These are phyloP conservation scores for Gynochthodes officinalis DNA, from an alignment of 257 asterid genomes.

Conservation along the genomic window DNA sequence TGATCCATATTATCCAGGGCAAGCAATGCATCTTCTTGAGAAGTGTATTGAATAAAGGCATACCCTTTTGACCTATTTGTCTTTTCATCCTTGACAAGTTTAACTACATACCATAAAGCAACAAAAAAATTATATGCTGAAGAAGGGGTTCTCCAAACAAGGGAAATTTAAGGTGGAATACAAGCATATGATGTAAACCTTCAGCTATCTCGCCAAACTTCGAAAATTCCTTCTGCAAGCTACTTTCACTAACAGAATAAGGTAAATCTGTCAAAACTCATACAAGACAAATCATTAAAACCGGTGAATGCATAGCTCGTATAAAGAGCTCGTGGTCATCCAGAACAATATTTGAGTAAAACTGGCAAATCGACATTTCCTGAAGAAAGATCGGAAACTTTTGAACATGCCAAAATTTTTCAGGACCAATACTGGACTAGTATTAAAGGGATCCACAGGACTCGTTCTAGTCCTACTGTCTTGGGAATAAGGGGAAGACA, in stretches of 20 bases:
- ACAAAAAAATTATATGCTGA: not conserved
- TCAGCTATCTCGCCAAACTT: conserved; percentile 62
- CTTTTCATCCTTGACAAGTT: conserved; percentile 43
- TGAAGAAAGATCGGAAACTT: not conserved
- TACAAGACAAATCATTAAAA: not conserved
- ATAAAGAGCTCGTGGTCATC: not conserved
- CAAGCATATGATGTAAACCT: conserved; percentile 31
- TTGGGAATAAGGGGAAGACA: not conserved
- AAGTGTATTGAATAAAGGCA: conserved; percentile 62
- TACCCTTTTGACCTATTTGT: conserved; percentile 48
- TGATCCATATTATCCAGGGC: conserved; percentile 65
- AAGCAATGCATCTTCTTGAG: conserved; percentile 53
- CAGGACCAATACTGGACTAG: not conserved
- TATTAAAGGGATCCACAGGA: not conserved
- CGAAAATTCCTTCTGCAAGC: conserved; percentile 45
- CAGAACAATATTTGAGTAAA: not conserved
- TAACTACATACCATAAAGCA: conserved; percentile 27
- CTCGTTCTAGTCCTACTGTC: not conserved
- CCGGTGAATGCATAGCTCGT: not conserved
- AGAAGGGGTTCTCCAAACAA: not conserved
- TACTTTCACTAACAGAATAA: conserved; percentile 42
- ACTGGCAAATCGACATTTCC: not conserved
- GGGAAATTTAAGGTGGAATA: not conserved
- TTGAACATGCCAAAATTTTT: not conserved
- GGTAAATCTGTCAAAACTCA: conserved; percentile 41